Conservation (phyloP, 1,139 yeast species). For the Trichomonascaceae sp. region DNA sequence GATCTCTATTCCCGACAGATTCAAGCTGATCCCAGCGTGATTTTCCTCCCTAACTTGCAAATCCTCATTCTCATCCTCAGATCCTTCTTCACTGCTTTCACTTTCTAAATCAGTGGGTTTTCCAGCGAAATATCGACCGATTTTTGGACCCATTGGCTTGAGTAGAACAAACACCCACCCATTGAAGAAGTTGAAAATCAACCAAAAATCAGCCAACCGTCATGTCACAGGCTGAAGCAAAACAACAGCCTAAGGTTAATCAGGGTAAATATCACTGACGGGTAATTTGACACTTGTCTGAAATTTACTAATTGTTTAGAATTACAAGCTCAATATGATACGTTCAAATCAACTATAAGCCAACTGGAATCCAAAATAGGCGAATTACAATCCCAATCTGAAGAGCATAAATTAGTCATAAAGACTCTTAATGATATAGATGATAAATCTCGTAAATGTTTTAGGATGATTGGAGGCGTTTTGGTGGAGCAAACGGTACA, state of each 20-base stretch:
- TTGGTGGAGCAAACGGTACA: conserved; percentile 75
- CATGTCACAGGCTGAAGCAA: conserved; percentile 17
- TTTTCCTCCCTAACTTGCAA: conserved; percentile 13
- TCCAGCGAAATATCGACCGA: conserved; percentile 24
- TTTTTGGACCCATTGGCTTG: conserved; percentile 4
- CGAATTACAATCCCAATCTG: conserved; percentile 39
- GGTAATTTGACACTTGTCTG: background rate
- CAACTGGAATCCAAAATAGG: conserved; percentile 35
- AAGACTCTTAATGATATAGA: conserved; percentile 51
- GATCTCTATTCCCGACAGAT: background rate
- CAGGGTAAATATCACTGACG: conserved; percentile 11
- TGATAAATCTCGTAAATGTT: conserved; percentile 59
- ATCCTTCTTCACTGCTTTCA: conserved; percentile 12
- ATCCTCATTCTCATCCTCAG: conserved; percentile 16
- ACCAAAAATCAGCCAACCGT: conserved; percentile 1
- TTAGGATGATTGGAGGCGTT: conserved; percentile 92
- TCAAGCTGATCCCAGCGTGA: background rate
- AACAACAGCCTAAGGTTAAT: conserved; percentile 21
- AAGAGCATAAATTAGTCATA: conserved; percentile 34
- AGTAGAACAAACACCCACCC: conserved; percentile 43
- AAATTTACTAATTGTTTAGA: conserved; percentile 18
- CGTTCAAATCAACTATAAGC: conserved; percentile 34
- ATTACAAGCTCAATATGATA: conserved; percentile 39
- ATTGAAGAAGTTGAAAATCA: conserved; percentile 51
- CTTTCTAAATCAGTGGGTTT: conserved; percentile 13